phyloP scores from a whole-genome alignment of 768 basidiomycete species.

The Trametes punicea region DNA sequence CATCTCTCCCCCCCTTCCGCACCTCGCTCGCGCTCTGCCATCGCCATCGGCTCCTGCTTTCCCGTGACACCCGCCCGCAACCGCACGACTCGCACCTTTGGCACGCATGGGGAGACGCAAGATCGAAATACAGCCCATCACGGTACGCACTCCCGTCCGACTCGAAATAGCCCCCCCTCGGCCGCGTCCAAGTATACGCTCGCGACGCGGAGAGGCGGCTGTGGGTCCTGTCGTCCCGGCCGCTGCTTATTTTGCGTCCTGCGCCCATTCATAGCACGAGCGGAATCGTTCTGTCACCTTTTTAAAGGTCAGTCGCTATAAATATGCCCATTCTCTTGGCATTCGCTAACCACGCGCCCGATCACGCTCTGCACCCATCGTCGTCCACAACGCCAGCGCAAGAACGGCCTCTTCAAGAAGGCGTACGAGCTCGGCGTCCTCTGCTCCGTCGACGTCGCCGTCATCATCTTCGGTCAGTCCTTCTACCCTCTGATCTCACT shows the following conservation, averaged over 20 bases:
- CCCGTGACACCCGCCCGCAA: neutral
- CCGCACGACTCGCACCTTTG: neutral
- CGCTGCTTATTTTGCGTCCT: slow-evolving; percentile 29
- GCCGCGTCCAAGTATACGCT: slow-evolving; percentile 31
- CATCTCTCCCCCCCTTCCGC: slow-evolving; percentile 5
- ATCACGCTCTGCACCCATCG: slow-evolving; percentile 16
- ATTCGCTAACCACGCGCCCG: slow-evolving; percentile 48
- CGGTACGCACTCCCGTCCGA: slow-evolving; percentile 44
- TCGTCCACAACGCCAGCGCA: slow-evolving; percentile 50
- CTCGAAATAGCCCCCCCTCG: slow-evolving; percentile 25
- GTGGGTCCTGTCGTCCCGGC: too few relatives aligned
- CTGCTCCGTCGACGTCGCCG: slow-evolving; percentile 84
- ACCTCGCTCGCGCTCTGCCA: slow-evolving; percentile 4
- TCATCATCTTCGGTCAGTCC: slow-evolving; percentile 75
- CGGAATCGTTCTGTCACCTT: slow-evolving; percentile 90
- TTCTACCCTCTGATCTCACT: slow-evolving; percentile 21
- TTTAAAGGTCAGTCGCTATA: slow-evolving; percentile 63
- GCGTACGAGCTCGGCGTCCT: slow-evolving; percentile 89
- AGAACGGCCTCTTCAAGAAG: slow-evolving; percentile 89
- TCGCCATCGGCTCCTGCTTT: neutral
- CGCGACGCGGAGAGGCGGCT: slow-evolving; percentile 15
- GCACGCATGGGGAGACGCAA: slow-evolving; percentile 66
- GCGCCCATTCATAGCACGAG: slow-evolving; percentile 68
- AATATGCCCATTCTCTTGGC: slow-evolving; percentile 44
- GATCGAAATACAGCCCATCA: slow-evolving; percentile 81